Base-by-base conservation (phyloP, 2,329 filamentous ascomycete species). In the Ophiostoma triangulosporum region DNA sequence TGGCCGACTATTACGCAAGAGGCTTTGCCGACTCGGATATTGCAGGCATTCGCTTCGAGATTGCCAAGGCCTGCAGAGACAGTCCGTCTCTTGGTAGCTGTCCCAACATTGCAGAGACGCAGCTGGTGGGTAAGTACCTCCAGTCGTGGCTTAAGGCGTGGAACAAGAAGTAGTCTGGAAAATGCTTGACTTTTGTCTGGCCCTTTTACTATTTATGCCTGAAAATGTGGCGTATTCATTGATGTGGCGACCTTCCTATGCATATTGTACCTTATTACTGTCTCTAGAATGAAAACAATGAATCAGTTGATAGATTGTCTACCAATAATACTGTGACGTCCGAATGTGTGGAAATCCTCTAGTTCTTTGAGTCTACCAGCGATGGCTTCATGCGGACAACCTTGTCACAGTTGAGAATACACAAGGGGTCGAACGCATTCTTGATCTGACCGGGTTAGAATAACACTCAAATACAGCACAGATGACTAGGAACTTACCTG, bases 341-440 rank as follows among this genome's bases (percentile, higher is more conserved):
- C 17, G 15, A 14, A 9, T 40, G 17, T 24, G 4, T 11, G 9
- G 20, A 3, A 6, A 12, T 20, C 4, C 3, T 40, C 17, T 40
- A 43, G 20, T 24, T 43, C 11, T 14, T 24, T 22, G 20, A 24
- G 38, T 43, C 38, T 22, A 24, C 12, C 38, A 43, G 24, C 14
- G 38, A 43, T 15, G 38, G 38, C 67, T 84, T 71, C 61, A 84
- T 72, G 53, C 82, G 74, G 12, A 86, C 67, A 24, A 86, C 74
- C 69, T 86, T 86, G 69, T 85, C 82, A 60, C 76, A 80, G 68
- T 86, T 86, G 51, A 83, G 72, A 51, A 86, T 66, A 60, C 77
- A 83, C 32, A 88, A 70, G 2, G 87, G 87, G 66, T 93, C 87
- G 58, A 89, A 85, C 0, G 87, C 84, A 61, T 80, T 74, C 72